Base-by-base conservation (phyloP, 2,329 filamentous ascomycete species). In the Fusarium odoratissimum region DNA sequence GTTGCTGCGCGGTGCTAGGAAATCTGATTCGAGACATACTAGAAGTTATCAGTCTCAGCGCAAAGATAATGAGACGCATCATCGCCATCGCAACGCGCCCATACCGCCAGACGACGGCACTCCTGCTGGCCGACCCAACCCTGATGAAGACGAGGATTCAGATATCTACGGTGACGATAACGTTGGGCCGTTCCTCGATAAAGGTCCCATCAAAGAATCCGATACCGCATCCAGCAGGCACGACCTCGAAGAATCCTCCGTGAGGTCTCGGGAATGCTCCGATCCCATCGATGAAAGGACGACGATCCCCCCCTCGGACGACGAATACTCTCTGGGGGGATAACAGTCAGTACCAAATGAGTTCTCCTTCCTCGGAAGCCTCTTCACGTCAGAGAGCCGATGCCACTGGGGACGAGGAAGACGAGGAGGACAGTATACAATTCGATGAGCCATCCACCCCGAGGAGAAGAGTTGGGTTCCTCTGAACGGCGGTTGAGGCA, bases 241-340 rank as follows among this genome's bases (percentile, higher is more conserved):
- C 11, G 6, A 10, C 21, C 2, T 23, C 2, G 46, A 17, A 23
- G 5, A 1, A 1, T 10, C 30, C 0, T 21, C 46, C 0, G 8
- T 12, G 16, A 23, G 11, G 8, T 33, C 46, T 49, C 16, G 14
- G 30, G 21, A 49, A 17, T 23, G 17, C 10, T 17, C 14, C 7
- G 7, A 7, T 6, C 3, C 3, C 7, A 16, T 6, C 19, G n/a
- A 31, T 31, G 21, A 14, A n/a, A 12, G 45, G 3, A n/a, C 13
- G 14, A n/a, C 7, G 19, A 49, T 49, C 2, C 16, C 46, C 0
- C 46, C n/a, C 0, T 49, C 30, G 0, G 46, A 49, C 4, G 46
- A 49, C 2, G 46, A 49, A 23, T 8, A 7, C 10, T 23, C 30
- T 19, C 2, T 33, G 0, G 16, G 11, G 14, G 19, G 8, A 2